Conservation (phyloP, 1,139 yeast genomes). For the Citeromyces siamensis region DNA sequence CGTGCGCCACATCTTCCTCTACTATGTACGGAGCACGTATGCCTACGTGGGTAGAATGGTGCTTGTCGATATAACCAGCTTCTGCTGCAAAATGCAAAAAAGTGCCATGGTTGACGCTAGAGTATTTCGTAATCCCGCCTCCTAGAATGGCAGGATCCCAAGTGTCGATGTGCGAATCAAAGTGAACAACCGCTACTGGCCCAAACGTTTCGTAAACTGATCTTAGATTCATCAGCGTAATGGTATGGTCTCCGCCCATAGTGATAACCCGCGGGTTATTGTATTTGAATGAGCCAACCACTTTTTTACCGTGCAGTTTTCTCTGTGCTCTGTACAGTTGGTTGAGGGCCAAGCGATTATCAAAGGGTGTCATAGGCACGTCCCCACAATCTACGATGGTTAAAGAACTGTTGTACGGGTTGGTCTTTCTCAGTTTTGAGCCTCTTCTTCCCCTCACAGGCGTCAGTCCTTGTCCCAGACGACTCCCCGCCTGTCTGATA, state of each 20-base stretch:
- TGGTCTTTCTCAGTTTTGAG: constrained; percentile 12
- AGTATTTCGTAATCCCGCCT: constrained; percentile 37
- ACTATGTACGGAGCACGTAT: constrained; percentile 39
- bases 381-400: constrained; percentile 44
- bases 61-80: constrained; percentile 31
- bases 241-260: constrained; percentile 49
- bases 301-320: constrained; percentile 22
- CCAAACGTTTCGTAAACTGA: constrained; percentile 35
- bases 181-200: constrained; percentile 35
- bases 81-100: constrained; percentile 48
- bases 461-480: constrained; percentile 24
- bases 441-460: constrained; percentile 22
- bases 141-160: constrained; percentile 46
- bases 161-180: constrained; percentile 48
- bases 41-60: constrained; percentile 37
- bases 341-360: constrained; percentile 37
- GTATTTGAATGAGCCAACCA: constrained; percentile 1
- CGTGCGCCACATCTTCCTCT: constrained; percentile 29
- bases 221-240: constrained; percentile 34
- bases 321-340: constrained; percentile 39
- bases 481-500: constrained; percentile 25
- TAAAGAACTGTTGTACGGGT: constrained; percentile 16
- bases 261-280: constrained; percentile 27
- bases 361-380: constrained; percentile 43
- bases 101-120: constrained; percentile 41